Conservation (phyloP, 106 monocot species). For the Chionographis japonica region DNA sequence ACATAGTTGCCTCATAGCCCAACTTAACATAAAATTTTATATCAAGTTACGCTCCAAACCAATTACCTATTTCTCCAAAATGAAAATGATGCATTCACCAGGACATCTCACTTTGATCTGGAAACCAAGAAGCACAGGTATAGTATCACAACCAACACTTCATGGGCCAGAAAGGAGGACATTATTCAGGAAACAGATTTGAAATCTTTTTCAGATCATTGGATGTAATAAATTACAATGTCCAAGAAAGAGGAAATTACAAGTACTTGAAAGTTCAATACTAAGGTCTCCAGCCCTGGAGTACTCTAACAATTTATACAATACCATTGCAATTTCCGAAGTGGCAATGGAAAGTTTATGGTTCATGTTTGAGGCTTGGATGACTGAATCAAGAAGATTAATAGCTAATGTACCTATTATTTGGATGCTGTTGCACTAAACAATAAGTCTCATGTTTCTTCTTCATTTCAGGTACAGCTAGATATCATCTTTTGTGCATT, state of each 20-base stretch:
- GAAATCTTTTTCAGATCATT: neutral
- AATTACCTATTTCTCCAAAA: neutral
- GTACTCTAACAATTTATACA: no score
- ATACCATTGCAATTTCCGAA: no score
- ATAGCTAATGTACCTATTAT: neutral
- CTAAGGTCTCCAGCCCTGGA: no score
- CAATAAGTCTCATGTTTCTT: neutral
- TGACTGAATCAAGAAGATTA: neutral
- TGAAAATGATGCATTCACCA: neutral
- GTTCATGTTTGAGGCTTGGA: neutral
- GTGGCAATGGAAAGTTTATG: neutral
- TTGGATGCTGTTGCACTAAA: neutral
- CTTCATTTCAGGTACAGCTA: neutral
- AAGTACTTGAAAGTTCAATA: neutral
- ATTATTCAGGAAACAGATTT: neutral
- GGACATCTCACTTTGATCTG: no score
- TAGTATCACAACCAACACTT: neutral
- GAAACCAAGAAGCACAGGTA: neutral
- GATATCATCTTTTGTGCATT: no score
- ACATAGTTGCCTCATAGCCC: conserved; percentile 33
- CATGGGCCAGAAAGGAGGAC: neutral
- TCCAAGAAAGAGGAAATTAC: neutral
- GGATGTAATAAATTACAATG: no score
- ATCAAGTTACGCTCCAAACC: neutral
- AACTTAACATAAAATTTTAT: neutral